phyloP scores from a whole-genome alignment of 768 basidiomycete genomes.

The Dacryopinax primogenitus region DNA sequence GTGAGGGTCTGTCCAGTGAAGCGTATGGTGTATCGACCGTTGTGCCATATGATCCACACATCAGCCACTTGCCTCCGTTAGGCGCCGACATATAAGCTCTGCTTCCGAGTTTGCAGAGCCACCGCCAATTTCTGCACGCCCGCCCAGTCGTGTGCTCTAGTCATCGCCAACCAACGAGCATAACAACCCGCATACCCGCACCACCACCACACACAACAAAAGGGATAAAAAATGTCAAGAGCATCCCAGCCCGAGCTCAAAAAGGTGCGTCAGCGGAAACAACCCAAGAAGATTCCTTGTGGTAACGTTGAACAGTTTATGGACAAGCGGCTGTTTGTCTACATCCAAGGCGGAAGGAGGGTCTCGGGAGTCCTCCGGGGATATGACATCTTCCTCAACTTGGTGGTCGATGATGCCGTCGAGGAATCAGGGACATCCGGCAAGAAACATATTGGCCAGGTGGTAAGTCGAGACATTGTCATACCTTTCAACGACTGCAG shows the following conservation, averaged over 20 bases:
- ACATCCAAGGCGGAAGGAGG: conserved; percentile 88
- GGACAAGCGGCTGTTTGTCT: conserved; percentile 94
- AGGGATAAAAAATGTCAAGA: conserved; percentile 52
- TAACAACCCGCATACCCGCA: background rate
- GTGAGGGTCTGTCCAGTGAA: no score
- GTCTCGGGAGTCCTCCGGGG: conserved; percentile 90
- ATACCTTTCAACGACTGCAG: conserved; percentile 10
- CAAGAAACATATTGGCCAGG: conserved; percentile 81
- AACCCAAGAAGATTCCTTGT: conserved; percentile 4
- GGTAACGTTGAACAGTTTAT: no score
- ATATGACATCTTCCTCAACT: conserved; percentile 96
- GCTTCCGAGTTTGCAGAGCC: background rate
- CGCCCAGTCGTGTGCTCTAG: no score
- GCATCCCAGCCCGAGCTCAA: conserved; percentile 95
- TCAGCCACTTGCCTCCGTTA: background rate
- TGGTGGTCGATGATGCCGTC: conserved; percentile 89
- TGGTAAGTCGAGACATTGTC: conserved; percentile 44
- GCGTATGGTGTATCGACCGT: no score
- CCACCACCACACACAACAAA: background rate
- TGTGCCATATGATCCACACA: background rate
- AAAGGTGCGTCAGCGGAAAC: conserved; percentile 49
- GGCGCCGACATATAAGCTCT: background rate
- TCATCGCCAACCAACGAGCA: no score
- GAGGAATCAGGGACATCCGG: conserved; percentile 86
- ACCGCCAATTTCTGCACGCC: background rate